phyloP scores from a whole-genome alignment of 768 basidiomycete species.

The Mycena maculata region DNA sequence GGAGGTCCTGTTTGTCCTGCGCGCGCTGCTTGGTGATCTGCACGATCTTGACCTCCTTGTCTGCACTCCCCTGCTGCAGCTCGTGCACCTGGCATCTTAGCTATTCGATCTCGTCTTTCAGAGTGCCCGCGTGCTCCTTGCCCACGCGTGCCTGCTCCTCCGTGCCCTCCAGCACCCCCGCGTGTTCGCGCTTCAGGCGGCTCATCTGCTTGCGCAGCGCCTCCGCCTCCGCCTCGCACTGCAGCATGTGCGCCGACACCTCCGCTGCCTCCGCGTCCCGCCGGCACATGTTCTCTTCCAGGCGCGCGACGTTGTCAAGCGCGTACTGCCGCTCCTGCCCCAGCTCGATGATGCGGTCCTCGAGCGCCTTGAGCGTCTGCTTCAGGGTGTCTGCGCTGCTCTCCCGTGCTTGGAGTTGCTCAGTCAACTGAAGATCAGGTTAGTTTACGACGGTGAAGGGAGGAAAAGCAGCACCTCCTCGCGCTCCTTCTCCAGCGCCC shows the following conservation, averaged over 20 bases:
- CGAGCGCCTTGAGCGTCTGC: slow-evolving; percentile 62
- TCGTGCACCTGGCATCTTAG: slow-evolving; percentile 72
- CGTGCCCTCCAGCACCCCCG: slow-evolving; percentile 59
- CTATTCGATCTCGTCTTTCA: slow-evolving; percentile 70
- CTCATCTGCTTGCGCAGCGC: slow-evolving; percentile 65
- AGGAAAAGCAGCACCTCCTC: slow-evolving; percentile 55
- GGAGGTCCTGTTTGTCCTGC: slow-evolving; percentile 80
- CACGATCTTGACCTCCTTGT: slow-evolving; percentile 83
- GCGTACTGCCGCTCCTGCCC: slow-evolving; percentile 68
- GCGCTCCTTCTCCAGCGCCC: slow-evolving; percentile 66
- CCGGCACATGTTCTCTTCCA: slow-evolving; percentile 67
- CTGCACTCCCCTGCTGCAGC: slow-evolving; percentile 84
- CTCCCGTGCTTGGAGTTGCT: slow-evolving; percentile 62
- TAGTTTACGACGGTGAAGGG: not conserved
- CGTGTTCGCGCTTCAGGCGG: slow-evolving; percentile 65
- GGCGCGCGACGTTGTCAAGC: slow-evolving; percentile 62
- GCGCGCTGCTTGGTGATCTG: slow-evolving; percentile 75
- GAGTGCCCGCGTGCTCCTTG: slow-evolving; percentile 59
- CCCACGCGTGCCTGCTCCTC: slow-evolving; percentile 62
- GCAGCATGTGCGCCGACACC: slow-evolving; percentile 57
- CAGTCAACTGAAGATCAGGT: slow-evolving; percentile 54
- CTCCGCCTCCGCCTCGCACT: slow-evolving; percentile 65
- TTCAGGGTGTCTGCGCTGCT: slow-evolving; percentile 62
- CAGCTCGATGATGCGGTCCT: slow-evolving; percentile 61
- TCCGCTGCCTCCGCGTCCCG: slow-evolving; percentile 66